Evolutionary conservation across 306 rosid genomes (phyloP).

Genomic region (Sphenostylis stenocarpa): DNA sequence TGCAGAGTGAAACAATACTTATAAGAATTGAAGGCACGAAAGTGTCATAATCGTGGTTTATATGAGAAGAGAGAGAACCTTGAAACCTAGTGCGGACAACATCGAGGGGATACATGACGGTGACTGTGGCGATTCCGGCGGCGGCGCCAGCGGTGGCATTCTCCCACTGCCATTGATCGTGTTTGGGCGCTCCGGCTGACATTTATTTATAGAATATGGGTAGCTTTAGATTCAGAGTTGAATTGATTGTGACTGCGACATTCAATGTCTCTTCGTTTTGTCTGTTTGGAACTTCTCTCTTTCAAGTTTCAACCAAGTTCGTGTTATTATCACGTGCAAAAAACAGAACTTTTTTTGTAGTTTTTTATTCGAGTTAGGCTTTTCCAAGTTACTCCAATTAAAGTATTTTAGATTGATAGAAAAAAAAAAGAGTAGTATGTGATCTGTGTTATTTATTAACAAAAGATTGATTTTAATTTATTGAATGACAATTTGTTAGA

Average conservation of each 20-base stretch:
- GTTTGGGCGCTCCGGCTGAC: constrained; percentile 33
- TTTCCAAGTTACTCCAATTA: no score
- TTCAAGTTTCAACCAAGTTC: neutral
- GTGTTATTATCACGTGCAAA: neutral
- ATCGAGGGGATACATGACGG: constrained; percentile 87
- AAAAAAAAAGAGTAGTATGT: no score
- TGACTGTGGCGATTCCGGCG: constrained; percentile 90
- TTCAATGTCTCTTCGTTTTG: neutral
- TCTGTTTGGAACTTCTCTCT: neutral
- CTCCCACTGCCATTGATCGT: constrained; percentile 79
- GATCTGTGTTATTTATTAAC: no score
- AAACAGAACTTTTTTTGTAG: no score
- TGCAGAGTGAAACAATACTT: constrained; percentile 32
- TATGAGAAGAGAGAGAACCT: constrained; percentile 42
- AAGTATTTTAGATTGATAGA: no score
- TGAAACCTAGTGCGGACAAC: constrained; percentile 94
- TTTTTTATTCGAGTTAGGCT: no score
- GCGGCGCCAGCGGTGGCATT: constrained; percentile 78
- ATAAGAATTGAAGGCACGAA: neutral
- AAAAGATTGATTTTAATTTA: no score
- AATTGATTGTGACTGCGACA: neutral
- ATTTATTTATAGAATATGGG: neutral
- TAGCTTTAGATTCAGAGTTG: neutral
- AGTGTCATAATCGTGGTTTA: neutral
- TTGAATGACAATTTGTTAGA: no score